Evolutionary conservation across 305 asterid species (phyloP).

Genomic region (Fraxinus ornus): DNA sequence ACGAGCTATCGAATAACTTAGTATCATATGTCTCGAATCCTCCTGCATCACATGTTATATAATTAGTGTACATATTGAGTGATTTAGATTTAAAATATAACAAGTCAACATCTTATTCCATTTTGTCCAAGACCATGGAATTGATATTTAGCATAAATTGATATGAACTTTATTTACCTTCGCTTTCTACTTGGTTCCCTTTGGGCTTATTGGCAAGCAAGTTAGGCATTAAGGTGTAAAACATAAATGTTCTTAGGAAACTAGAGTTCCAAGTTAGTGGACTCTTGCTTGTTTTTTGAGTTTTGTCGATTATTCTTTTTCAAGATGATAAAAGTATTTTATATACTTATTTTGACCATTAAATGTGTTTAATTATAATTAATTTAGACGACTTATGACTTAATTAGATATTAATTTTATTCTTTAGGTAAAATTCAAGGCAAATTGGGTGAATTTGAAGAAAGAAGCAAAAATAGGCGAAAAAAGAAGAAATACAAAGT

Average conservation of each 20-base stretch:
- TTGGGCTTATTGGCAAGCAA: neutral
- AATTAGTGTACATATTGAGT: neutral
- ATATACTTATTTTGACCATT: too few relatives aligned
- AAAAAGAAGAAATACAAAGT: too few relatives aligned
- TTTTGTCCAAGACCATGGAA: neutral
- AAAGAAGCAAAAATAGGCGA: too few relatives aligned
- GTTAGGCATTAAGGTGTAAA: neutral
- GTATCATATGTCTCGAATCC: too few relatives aligned
- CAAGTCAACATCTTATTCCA: neutral
- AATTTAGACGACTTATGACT: too few relatives aligned
- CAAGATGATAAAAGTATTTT: neutral
- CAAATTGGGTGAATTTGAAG: too few relatives aligned
- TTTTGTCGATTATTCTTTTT: neutral
- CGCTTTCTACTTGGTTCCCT: neutral
- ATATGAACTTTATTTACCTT: neutral
- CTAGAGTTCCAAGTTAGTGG: neutral
- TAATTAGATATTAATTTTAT: too few relatives aligned
- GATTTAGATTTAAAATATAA: neutral
- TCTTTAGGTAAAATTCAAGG: too few relatives aligned
- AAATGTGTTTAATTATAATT: too few relatives aligned
- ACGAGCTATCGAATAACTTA: too few relatives aligned
- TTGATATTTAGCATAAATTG: neutral
- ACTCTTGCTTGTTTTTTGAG: neutral
- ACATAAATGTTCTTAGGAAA: neutral
- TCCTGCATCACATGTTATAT: neutral